Conservation (phyloP, 2,329 filamentous ascomycete species). For the Talaromyces sp. region DNA sequence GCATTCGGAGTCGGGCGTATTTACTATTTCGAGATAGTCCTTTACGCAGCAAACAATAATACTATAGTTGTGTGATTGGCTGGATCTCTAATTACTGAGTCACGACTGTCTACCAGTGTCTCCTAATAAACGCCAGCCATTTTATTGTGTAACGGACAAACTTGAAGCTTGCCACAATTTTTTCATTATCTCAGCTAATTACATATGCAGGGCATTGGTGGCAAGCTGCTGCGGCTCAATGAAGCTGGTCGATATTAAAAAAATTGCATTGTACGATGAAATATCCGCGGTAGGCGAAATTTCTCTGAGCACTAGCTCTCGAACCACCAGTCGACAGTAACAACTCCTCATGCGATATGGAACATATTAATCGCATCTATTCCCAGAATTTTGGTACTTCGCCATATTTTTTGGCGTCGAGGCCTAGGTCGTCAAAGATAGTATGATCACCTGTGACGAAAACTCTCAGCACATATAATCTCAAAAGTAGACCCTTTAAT, state of each 20-base stretch:
- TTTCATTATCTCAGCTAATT: no score
- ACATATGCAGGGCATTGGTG: no score
- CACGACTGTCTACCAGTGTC: no score
- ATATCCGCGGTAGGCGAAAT: not conserved
- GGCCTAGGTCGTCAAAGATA: constrained; percentile 53
- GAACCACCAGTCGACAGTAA: not conserved
- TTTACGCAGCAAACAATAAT: no score
- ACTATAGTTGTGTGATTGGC: no score
- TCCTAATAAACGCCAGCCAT: no score
- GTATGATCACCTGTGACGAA: constrained; percentile 47
- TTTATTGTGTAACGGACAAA: no score
- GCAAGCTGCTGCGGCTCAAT: not conserved
- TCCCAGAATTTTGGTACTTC: constrained; percentile 58
- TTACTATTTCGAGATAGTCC: no score
- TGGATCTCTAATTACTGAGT: no score
- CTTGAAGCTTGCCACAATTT: no score
- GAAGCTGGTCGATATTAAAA: not conserved
- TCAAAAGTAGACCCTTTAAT: not conserved
- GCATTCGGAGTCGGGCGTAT: no score
- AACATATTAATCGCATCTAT: not conserved
- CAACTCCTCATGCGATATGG: not conserved
- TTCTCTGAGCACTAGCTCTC: not conserved
- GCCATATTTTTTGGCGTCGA: constrained; percentile 59
- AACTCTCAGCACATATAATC: not conserved
- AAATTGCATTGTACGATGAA: not conserved